Percentiles rank a stretch among this genome's conserved stretches.
Conservation (phyloP, 2,329 filamentous ascomycete genomes). For the Alternaria tenuissima region DNA sequence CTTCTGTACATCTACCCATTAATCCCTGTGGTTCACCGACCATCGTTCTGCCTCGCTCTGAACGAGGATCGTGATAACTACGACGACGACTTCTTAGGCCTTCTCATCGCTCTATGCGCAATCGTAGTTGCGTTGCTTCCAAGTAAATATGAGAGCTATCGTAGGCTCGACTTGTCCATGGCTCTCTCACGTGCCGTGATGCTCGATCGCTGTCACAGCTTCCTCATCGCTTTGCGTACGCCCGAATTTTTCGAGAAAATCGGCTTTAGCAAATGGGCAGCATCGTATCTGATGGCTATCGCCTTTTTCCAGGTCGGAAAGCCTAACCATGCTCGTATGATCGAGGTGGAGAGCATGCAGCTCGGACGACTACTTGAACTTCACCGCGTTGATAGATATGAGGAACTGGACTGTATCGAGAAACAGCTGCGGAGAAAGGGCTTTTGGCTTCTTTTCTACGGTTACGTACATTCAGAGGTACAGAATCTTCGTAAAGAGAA, state of each 20-base stretch:
- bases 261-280: conserved; percentile 14
- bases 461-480: not conserved
- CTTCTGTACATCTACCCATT: conserved; percentile 2
- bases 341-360: conserved; percentile 12
- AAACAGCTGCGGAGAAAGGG: not conserved
- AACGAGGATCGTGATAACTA: not conserved
- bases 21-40: conserved; percentile 6
- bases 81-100: not conserved
- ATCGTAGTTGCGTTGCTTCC: not conserved
- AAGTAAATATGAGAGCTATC: too few relatives aligned
- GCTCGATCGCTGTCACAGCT: not conserved
- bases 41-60: conserved; percentile 1
- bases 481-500: not conserved
- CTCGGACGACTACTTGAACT: not conserved
- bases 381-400: not conserved
- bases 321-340: conserved; percentile 16
- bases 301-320: conserved; percentile 19
- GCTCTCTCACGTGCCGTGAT: not conserved
- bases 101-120: not conserved
- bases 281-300: conserved; percentile 15
- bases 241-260: not conserved
- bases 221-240: not conserved
- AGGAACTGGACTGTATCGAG: not conserved
- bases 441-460: not conserved
- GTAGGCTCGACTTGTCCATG: not conserved